Conservation (phyloP, 768 basidiomycete genomes). For the Lepiota brunneoincarnata region DNA sequence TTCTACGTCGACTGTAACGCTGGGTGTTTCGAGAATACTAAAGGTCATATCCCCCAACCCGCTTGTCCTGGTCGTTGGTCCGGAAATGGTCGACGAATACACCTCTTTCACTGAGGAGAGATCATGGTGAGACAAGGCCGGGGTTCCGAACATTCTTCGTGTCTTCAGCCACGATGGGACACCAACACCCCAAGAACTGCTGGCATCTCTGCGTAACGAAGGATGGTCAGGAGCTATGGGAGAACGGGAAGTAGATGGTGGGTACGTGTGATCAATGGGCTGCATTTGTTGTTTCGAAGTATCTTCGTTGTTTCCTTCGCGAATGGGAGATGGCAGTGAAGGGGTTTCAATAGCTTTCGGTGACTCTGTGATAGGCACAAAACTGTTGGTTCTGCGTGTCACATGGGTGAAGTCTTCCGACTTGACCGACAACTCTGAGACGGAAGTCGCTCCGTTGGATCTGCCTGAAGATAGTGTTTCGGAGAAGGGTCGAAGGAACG, state of each 20-base stretch:
- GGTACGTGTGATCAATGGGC: conserved; percentile 68
- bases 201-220: conserved; percentile 47
- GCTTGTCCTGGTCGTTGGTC: conserved; percentile 28
- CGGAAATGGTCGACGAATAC: conserved; percentile 42
- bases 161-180: conserved; percentile 72
- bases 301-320: conserved; percentile 10
- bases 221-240: conserved; percentile 43
- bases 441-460: conserved; percentile 16
- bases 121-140: conserved; percentile 21
- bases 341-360: conserved; percentile 22
- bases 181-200: conserved; percentile 57
- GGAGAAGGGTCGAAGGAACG: conserved; percentile 66
- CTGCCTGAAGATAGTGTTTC: conserved; percentile 38
- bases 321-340: conserved; percentile 4
- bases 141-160: conserved; percentile 38
- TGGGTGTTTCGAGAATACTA: conserved; percentile 79
- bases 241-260: conserved; percentile 61
- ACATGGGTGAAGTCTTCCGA: conserved; percentile 74
- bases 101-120: conserved; percentile 51
- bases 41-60: conserved; percentile 62
- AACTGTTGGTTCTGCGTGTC: conserved; percentile 50
- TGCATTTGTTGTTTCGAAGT: conserved; percentile 19
- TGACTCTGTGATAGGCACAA: conserved; percentile 58
- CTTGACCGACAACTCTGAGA: conserved; percentile 31
- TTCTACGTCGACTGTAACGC: conserved; percentile 58